Percentiles rank a stretch among this genome's conserved stretches.
These are phyloP conservation scores for Barbarea vulgaris DNA, from an alignment of 345 rosid species.

Conservation along the genomic window DNA sequence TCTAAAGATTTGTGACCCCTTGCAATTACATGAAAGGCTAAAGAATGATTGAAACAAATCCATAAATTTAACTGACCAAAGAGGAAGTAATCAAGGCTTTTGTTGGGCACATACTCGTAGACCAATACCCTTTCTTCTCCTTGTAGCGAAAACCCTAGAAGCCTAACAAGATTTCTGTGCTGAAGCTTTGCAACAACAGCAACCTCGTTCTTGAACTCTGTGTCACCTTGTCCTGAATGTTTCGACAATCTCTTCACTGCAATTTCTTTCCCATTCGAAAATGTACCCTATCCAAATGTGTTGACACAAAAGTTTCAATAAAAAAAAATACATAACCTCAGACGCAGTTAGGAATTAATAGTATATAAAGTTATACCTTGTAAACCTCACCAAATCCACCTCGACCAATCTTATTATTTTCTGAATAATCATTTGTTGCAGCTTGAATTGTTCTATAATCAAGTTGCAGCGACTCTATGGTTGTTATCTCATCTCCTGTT, in stretches of 20 bases:
- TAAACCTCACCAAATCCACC: too few species aligned
- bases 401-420: conserved; percentile 48
- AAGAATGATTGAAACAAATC: too few species aligned
- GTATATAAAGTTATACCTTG: conserved; percentile 43
- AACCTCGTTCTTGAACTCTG: background rate
- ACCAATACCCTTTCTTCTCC: too few species aligned
- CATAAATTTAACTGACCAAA: too few species aligned
- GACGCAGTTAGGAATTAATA: background rate
- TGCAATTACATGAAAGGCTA: too few species aligned
- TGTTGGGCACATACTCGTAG: too few species aligned
- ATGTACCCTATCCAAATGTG: background rate
- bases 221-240: background rate
- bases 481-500: conserved; percentile 35
- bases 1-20: background rate
- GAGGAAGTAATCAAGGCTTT: too few species aligned
- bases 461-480: conserved; percentile 45
- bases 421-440: conserved; percentile 50
- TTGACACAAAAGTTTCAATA: background rate
- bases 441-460: conserved; percentile 41
- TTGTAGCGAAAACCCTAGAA: too few species aligned
- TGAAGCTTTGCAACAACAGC: too few species aligned
- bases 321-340: background rate
- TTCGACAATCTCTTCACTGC: background rate
- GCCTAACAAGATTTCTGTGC: too few species aligned
- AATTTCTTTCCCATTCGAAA: background rate